These are phyloP conservation scores for Rhizophagus clarus DNA, from an alignment of 192 early-diverging fungal genomes.

Conservation along the genomic window DNA sequence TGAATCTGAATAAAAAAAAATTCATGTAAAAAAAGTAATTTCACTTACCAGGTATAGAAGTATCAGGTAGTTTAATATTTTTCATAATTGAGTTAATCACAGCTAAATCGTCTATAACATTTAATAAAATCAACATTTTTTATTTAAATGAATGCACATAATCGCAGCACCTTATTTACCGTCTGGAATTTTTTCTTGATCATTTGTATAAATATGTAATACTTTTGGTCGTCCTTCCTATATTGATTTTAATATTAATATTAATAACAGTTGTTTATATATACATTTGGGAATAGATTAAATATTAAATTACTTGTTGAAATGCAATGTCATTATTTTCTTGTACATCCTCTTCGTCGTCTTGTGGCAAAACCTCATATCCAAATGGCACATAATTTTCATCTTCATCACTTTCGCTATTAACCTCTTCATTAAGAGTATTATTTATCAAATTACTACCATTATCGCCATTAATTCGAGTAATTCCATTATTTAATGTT, in stretches of 20 bases:
- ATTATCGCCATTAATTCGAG: neutral
- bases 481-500: neutral
- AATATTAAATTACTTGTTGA: neutral
- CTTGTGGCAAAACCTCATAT: neutral
- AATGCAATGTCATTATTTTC: neutral
- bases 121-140: neutral
- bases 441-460: neutral
- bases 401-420: neutral
- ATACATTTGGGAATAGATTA: neutral
- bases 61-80: neutral
- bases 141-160: neutral
- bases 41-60: constrained; percentile 3
- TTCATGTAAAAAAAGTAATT: neutral
- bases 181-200: constrained; percentile 6
- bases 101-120: constrained; percentile 1
- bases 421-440: neutral
- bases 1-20: neutral
- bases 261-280: neutral
- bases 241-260: neutral
- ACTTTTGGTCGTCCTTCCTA: neutral
- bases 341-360: neutral
- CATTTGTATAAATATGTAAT: constrained; percentile 1
- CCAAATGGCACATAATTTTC: neutral
- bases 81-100: constrained; percentile 8
- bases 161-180: neutral